A percentile compares a stretch with the other conserved stretches of the same genome.
Conservation (phyloP, 2,329 filamentous ascomycete species). For the Chalaropsis thielavioides region DNA sequence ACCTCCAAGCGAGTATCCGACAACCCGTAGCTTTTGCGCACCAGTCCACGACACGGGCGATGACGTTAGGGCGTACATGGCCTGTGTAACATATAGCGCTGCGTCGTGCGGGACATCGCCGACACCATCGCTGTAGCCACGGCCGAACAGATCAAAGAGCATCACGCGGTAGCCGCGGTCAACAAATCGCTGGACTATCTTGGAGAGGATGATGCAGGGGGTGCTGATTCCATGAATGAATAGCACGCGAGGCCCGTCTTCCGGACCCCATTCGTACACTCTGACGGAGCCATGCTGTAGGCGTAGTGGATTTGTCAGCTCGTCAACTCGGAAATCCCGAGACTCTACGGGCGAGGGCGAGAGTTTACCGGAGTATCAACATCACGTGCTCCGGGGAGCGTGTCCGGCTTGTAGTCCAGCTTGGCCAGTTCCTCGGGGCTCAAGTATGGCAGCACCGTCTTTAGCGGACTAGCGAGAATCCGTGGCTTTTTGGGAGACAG, state of each 20-base stretch:
- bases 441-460: slow-evolving; percentile 27
- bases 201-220: slow-evolving; percentile 57
- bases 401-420: slow-evolving; percentile 48
- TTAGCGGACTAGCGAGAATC: slow-evolving; percentile 33
- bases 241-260: slow-evolving; percentile 56
- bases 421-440: slow-evolving; percentile 26
- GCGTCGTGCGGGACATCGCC: slow-evolving; percentile 55
- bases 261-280: slow-evolving; percentile 72
- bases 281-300: slow-evolving; percentile 55
- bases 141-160: slow-evolving; percentile 60
- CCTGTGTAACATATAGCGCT: slow-evolving; percentile 58
- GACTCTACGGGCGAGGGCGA: neutral
- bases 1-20: slow-evolving; percentile 74
- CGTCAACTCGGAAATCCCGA: neutral
- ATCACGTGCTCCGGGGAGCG: slow-evolving; percentile 58
- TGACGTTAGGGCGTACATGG: slow-evolving; percentile 54
- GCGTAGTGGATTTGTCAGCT: neutral
- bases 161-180: slow-evolving; percentile 62
- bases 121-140: slow-evolving; percentile 52
- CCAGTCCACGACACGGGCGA: slow-evolving; percentile 56
- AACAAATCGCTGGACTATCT: slow-evolving; percentile 52
- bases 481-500: slow-evolving; percentile 30
- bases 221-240: slow-evolving; percentile 77
- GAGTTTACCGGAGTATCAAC: slow-evolving; percentile 45
- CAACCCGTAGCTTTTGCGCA: slow-evolving; percentile 42